Evolutionary conservation across 2,329 filamentous ascomycete species (phyloP), one percentile per base, ranked within the genome.

Genomic region (Penicillium sp.): DNA sequence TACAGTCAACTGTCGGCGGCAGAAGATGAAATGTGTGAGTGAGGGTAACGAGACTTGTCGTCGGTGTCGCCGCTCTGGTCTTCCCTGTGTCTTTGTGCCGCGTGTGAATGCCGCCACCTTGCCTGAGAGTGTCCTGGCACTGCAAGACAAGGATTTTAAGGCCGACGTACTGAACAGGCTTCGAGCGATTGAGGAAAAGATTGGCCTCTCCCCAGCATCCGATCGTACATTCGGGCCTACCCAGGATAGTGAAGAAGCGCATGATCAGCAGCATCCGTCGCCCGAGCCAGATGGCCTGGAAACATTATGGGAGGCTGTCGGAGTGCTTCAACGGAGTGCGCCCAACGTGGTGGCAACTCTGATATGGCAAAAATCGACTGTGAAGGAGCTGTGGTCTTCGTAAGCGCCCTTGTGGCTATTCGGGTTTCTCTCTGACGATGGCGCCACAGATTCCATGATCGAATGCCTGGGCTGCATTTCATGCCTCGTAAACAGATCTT

Each of bases 401-500:
- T 57, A 29, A 57, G 55, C 41, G 46, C 46, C 6, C 35, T 4
- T 38, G 35, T 38, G 35, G 35, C 35, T 38, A 13, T 38, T 38
- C 9, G 35, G 9, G 15, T 11, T 38, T 9, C 35, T 13, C 7
- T 38, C 35, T 38, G 35, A 38, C 15, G 35, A 38, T 11, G 9
- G 9, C 35, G 6, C 9, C 7, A 23, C 52, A 59, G 56, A n/a
- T 59, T 59, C 49, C 56, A 59, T 31, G 38, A 59, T n/a, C 49
- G 56, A 35, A 59, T 59, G 56, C 56, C 56, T 3, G 56, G 56
- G 2, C 41, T 59, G 11, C 56, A 59, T 59, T 59, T 59, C 41
- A 59, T 59, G 49, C 56, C 56, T 3, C 56, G 49, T n/a, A 59
- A 59, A 46, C 56, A 59, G 26, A 59, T 49, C 19, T 59, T 59